Evolutionary conservation across 2,329 filamentous ascomycete species (phyloP).

Genomic region (Fusarium brevicatenulatum): DNA sequence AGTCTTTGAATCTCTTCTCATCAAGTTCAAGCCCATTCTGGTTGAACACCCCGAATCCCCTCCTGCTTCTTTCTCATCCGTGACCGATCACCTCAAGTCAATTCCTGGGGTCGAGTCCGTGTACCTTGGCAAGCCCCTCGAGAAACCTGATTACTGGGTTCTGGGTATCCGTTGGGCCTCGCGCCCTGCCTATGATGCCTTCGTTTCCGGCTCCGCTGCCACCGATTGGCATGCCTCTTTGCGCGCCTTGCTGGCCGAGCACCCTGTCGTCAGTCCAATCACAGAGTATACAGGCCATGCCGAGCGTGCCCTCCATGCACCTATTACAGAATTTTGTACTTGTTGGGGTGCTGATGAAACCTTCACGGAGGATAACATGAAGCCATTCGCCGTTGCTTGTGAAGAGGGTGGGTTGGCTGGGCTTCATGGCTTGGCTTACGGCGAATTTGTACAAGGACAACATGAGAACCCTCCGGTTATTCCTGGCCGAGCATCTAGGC

Average conservation of each 20-base stretch:
- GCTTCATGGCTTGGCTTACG: conserved; percentile 47
- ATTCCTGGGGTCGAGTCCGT: conserved; percentile 48
- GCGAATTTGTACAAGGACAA: conserved; percentile 47
- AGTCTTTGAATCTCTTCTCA: conserved; percentile 46
- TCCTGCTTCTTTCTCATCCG: conserved; percentile 42
- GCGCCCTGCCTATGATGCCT: conserved; percentile 49
- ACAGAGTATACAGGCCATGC: conserved; percentile 34
- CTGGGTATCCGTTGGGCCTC: conserved; percentile 51
- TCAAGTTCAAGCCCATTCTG: conserved; percentile 47
- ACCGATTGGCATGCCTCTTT: conserved; percentile 54
- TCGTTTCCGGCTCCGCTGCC: conserved; percentile 54
- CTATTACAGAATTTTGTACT: conserved; percentile 53
- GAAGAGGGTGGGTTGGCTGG: conserved; percentile 43
- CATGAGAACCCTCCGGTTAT: conserved; percentile 44
- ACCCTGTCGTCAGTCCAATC: conserved; percentile 38
- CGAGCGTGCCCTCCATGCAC: conserved; percentile 47
- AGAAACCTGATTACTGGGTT: conserved; percentile 48
- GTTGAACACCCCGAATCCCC: conserved; percentile 41
- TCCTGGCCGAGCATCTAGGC: conserved; percentile 45
- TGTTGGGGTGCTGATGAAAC: conserved; percentile 47
- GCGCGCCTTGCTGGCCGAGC: conserved; percentile 45
- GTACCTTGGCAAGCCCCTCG: conserved; percentile 50
- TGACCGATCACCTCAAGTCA: conserved; percentile 45
- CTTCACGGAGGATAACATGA: conserved; percentile 48
- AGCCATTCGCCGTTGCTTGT: conserved; percentile 42